Conservation (phyloP, 352 stramenopile species). For the Globisporangium echinulatum region DNA sequence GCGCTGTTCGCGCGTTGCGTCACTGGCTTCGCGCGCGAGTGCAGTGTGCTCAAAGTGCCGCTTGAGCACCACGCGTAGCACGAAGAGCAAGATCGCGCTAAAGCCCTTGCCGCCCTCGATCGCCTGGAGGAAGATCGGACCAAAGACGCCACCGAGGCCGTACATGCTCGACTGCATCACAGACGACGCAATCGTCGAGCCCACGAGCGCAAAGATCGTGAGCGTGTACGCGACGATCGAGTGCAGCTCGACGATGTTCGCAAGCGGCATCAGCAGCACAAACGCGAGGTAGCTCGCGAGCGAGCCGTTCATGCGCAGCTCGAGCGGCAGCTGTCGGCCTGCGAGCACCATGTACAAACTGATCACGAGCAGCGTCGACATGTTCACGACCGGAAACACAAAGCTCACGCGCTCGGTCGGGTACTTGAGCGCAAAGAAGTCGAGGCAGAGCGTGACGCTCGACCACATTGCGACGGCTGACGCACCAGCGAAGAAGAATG, state of each 20-base stretch:
- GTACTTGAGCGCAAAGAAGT: constrained; percentile 62
- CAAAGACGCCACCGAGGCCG: constrained; percentile 73
- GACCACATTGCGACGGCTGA: constrained; percentile 72
- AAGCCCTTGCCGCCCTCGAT: constrained; percentile 78
- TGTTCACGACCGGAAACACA: constrained; percentile 80
- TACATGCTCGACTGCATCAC: constrained; percentile 72
- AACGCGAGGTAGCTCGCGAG: constrained; percentile 48
- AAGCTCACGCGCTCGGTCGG: constrained; percentile 62
- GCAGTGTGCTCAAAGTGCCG: constrained; percentile 27
- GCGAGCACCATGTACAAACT: constrained; percentile 77
- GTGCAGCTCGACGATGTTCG: constrained; percentile 50
- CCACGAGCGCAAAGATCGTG: constrained; percentile 55
- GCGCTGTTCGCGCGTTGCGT: neutral
- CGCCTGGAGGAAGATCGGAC: constrained; percentile 66
- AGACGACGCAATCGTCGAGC: constrained; percentile 56
- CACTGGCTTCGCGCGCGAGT: neutral
- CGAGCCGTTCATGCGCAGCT: constrained; percentile 48
- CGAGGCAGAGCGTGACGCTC: constrained; percentile 67
- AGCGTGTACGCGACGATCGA: constrained; percentile 39
- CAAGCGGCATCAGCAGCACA: constrained; percentile 46
- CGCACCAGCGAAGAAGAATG: constrained; percentile 74
- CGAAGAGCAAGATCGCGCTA: constrained; percentile 63
- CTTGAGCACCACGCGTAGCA: constrained; percentile 54
- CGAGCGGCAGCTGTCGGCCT: constrained; percentile 52
- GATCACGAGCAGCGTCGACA: constrained; percentile 75